Evolutionary conservation across 2,329 filamentous ascomycete genomes (phyloP), one percentile per base, ranked within the genome.

Genomic region (Teratosphaeria zuluensis): DNA sequence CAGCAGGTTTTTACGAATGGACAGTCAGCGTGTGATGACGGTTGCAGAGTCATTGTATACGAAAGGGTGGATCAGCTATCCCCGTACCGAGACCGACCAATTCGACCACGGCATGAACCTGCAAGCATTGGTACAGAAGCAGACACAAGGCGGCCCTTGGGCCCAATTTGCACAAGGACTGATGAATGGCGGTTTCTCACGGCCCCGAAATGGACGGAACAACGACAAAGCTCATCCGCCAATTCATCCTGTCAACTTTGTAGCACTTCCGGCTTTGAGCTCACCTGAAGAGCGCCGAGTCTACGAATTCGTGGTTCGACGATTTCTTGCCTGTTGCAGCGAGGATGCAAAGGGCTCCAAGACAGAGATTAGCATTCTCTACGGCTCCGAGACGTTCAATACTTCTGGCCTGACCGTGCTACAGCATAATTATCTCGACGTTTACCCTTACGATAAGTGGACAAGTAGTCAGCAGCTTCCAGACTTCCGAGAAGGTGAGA

Each of bases 221-320:
- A 95, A 99, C 72, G 94, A 99, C 73, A 94, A 96, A 73, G 94
- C 94, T 0, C 94, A 99, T 75, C 94, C 94, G 30, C 94, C 94
- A 0, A 99, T 99, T 60, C 94, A 99, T 67, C 94, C 94, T 0
- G 88, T 99, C 60, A 88, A 88, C n/a, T 95, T 89, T 69, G 90
- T 87, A 5, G 81, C 82, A 0, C 81, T 86, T 0, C 72, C 64
- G 9, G 78, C 78, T 0, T 82, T 90, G 2, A 77, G 83, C 24
- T 30, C 31, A 21, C 83, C 79, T 57, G 79, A 84, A 1, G 80
- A 87, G 56, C 83, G 81, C 56, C 85, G 85, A 28, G 82, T 99
- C 1, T 96, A 97, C 70, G 92, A 97, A 72, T 96, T 97, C 65
- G 86, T 99, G 9, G 86, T 88, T 24, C 86, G 94, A 1, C 86